Percentiles rank a stretch among this genome's conserved stretches.
Evolutionary conservation across 495 filamentous ascomycete genomes (phyloP).

Genomic region (Xylaria flabelliformis): DNA sequence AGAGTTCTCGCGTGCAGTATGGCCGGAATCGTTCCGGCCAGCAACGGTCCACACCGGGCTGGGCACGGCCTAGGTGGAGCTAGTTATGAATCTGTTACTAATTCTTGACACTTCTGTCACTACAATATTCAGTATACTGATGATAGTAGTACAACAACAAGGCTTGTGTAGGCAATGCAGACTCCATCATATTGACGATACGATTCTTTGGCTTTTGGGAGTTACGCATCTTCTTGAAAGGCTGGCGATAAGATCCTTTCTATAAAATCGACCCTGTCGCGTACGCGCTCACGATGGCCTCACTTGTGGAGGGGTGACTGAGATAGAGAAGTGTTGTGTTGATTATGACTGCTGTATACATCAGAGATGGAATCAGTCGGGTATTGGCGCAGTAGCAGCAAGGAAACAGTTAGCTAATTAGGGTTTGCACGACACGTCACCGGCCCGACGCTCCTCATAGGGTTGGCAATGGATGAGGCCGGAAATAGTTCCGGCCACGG

Average conservation of each 20-base stretch:
- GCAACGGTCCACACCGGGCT: conserved; percentile 33
- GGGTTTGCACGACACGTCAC: conserved; percentile 14
- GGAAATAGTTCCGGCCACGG: conserved; percentile 44
- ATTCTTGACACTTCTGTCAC: conserved; percentile 23
- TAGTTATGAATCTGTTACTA: conserved; percentile 23
- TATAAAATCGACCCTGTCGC: not conserved
- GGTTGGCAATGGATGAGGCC: conserved; percentile 31
- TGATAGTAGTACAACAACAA: not conserved
- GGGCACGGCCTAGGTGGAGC: conserved; percentile 30
- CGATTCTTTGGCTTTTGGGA: not conserved
- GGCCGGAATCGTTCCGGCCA: conserved; percentile 50
- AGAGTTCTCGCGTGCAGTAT: conserved; percentile 33
- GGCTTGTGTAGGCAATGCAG: not conserved
- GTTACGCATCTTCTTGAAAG: not conserved
- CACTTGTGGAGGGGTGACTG: not conserved
- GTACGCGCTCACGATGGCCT: conserved; percentile 12
- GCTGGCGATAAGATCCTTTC: not conserved
- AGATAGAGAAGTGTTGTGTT: not conserved
- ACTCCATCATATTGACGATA: not conserved
- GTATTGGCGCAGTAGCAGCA: not conserved
- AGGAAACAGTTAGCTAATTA: conserved; percentile 5
- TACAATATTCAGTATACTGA: conserved; percentile 19
- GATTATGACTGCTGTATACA: not conserved
- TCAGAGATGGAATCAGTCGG: not conserved
- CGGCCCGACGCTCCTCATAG: not conserved